Base-by-base conservation (phyloP, 768 basidiomycete species). In the Auricularia heimuer region DNA sequence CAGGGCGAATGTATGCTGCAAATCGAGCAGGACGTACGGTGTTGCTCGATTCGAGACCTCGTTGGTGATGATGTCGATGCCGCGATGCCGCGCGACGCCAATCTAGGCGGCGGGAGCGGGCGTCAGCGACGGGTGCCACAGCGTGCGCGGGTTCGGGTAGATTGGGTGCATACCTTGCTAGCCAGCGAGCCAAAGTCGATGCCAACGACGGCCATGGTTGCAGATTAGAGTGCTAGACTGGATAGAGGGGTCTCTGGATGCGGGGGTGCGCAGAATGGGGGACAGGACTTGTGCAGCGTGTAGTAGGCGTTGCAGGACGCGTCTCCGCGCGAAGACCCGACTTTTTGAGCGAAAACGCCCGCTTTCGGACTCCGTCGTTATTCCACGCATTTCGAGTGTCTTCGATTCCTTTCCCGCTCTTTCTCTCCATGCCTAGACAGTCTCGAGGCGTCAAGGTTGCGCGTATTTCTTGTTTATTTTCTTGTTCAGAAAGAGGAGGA, bases 61-160 rank as follows among this genome's bases (percentile, higher is more conserved):
- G 76, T 99, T 99, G 67, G 86, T 81, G 80, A 99, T 96, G 77
- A 99, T 94, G 83, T 99, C 96, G 80, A 99, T 96, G 70, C 96
- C 96, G 73, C 92, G 84, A 78, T 92, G 89, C 77, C 94, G 84
- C 21, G 94, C 94, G 68, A 96, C 94, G 80, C 94, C 94, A 75
- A 98, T 94, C 92, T 92, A 63, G 3, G 69, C 8, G 74, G 60
- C 54, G 42, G 62, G 36, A 67, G 68, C 69, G 65, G 63, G 62
- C 54, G 63, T 42, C 21, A 39, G 60, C 56, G 39, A 1, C 39
- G 39, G 42, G 44, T 39, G 54, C 64, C 37, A 60, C 65, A 61
- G 42, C 42, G 54, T 61, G 45, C 37, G 24, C 21, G 51, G 51
- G 65, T 56, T 65, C 16, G 54, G 69, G 37, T 39, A 61, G 62